Percentiles rank a stretch among this genome's conserved stretches.
Conservation (phyloP, 2,329 filamentous ascomycete species). For the Drechslerella stenobrocha region DNA sequence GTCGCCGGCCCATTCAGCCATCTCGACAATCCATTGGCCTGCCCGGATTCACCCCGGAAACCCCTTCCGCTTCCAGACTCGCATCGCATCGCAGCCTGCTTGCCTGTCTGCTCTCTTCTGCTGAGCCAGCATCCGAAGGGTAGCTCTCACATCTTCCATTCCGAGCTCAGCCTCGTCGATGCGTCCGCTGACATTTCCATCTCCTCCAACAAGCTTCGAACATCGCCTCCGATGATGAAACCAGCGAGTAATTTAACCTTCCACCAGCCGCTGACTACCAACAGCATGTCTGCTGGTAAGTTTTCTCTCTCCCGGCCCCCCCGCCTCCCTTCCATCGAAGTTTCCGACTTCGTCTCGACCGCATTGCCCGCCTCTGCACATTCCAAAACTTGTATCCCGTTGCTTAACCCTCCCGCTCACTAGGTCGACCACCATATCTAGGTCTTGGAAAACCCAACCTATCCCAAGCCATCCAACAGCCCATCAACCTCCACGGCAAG, state of each 20-base stretch:
- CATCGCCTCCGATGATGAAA: slow-evolving; percentile 44
- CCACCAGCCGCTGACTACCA: slow-evolving; percentile 39
- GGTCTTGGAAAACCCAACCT: slow-evolving; percentile 32
- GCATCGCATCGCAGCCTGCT: slow-evolving; percentile 8
- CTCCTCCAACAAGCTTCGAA: slow-evolving; percentile 27
- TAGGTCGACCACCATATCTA: slow-evolving; percentile 8
- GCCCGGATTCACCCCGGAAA: slow-evolving; percentile 23
- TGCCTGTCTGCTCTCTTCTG: slow-evolving; percentile 24
- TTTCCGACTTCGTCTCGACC: no score
- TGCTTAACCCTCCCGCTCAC: background rate
- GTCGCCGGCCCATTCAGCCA: background rate
- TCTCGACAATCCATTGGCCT: background rate
- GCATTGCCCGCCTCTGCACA: no score
- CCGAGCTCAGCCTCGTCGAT: slow-evolving; percentile 3
- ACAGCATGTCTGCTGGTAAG: slow-evolving; percentile 45
- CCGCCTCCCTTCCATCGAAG: background rate
- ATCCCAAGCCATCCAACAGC: slow-evolving; percentile 27
- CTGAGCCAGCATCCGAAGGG: no score
- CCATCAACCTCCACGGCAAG: slow-evolving; percentile 26
- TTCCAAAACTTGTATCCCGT: background rate
- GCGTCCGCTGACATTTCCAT: slow-evolving; percentile 5
- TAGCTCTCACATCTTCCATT: background rate
- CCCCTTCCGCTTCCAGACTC: slow-evolving; percentile 23
- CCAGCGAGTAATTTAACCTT: slow-evolving; percentile 36
- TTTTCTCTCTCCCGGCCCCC: background rate